These are phyloP conservation scores for Coelastrella sp. DNA, from an alignment of 139 green algal species.

Conservation along the genomic window DNA sequence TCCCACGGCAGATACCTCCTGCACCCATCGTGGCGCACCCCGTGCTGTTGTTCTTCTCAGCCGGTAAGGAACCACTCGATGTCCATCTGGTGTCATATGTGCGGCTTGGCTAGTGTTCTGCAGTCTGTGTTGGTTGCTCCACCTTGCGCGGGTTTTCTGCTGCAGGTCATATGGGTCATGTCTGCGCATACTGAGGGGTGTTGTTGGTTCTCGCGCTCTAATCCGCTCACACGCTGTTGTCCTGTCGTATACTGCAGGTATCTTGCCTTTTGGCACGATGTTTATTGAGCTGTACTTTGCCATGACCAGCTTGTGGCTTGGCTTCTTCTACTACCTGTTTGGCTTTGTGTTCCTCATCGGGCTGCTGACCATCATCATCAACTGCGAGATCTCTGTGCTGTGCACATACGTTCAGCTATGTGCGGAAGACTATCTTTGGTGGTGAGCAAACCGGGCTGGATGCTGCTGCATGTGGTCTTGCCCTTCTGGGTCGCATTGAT, in stretches of 20 bases:
- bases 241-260: constrained; percentile 70
- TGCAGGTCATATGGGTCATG: too few species aligned
- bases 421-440: constrained; percentile 95
- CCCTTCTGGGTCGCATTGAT: too few species aligned
- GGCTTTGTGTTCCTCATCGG: constrained; percentile 92
- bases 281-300: constrained; percentile 99
- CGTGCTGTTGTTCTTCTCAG: constrained; percentile 82
- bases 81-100: too few species aligned
- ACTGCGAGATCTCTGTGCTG: constrained; percentile 86
- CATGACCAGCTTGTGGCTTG: constrained; percentile 95
- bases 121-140: too few species aligned
- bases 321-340: constrained; percentile 98
- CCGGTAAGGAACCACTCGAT: constrained; percentile 28
- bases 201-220: too few species aligned
- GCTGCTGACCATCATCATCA: constrained; percentile 90
- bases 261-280: constrained; percentile 96
- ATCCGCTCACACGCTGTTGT: too few species aligned
- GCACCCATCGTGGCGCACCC: constrained; percentile 85
- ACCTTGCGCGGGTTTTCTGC: too few species aligned
- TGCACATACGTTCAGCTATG: constrained; percentile 94
- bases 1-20: constrained; percentile 94
- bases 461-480: too few species aligned
- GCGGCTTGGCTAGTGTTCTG: too few species aligned
- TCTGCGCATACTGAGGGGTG: too few species aligned
- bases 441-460: constrained; percentile 65